Conservation (phyloP, 495 filamentous ascomycete species). For the Darksidea phi region DNA sequence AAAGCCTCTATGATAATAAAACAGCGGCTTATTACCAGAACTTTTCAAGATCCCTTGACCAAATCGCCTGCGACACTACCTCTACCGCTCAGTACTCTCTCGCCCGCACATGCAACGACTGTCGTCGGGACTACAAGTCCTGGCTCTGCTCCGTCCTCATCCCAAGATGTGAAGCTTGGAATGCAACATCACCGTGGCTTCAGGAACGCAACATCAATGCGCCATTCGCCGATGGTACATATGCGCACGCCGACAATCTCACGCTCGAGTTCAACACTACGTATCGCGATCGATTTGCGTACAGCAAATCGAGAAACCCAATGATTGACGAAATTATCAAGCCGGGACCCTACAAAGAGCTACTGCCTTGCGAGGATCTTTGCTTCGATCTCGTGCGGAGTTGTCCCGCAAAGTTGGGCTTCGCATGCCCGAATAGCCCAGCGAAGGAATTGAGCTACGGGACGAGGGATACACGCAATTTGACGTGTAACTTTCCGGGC, state of each 20-base stretch:
- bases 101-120: constrained; percentile 70
- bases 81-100: constrained; percentile 75
- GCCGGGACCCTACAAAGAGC: constrained; percentile 91
- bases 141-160: constrained; percentile 96
- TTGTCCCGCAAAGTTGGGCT: constrained; percentile 77
- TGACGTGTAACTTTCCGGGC: constrained; percentile 60
- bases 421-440: constrained; percentile 65
- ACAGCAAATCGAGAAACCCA: constrained; percentile 53
- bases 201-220: constrained; percentile 67
- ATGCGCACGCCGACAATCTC: constrained; percentile 25
- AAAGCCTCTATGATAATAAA: constrained; percentile 63
- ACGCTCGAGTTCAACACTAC: constrained; percentile 9
- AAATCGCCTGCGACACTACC: constrained; percentile 78
- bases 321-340: constrained; percentile 67
- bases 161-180: constrained; percentile 84
- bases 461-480: constrained; percentile 30
- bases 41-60: constrained; percentile 77
- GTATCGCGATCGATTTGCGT: constrained; percentile 10
- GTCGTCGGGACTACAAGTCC: constrained; percentile 75
- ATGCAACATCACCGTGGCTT: constrained; percentile 49
- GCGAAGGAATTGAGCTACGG: constrained; percentile 70
- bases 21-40: constrained; percentile 48
- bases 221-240: constrained; percentile 63
- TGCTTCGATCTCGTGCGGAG: constrained; percentile 80
- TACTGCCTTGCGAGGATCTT: constrained; percentile 79